Evolutionary conservation across 2,329 filamentous ascomycete genomes (phyloP), one percentile per base, ranked within the genome.

Genomic region (Phaeosphaeria sp.): DNA sequence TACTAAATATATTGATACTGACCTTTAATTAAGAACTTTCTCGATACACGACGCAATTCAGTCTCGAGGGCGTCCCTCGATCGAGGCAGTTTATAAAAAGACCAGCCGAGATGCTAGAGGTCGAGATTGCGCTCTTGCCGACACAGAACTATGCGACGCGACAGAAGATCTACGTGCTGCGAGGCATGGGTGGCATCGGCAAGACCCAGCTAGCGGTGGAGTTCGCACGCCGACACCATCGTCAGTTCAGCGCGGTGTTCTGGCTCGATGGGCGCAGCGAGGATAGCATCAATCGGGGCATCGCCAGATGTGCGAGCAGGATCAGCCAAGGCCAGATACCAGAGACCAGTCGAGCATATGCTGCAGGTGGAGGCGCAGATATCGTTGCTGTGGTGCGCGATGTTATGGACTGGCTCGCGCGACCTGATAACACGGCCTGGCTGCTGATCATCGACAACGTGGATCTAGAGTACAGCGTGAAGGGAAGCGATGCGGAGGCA

Each of bases 181-280:
- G 51, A 33, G 63, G 67, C 6, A 62, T 70, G 8, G 66, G 67
- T 30, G 69, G 67, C 8, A 68, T 72, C 30, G 67, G 67, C 52
- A 71, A 71, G 56, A 69, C 67, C 24, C 65, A 71, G 55, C 55
- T 71, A 1, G 63, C 63, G 13, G 61, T 67, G 2, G 64, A 69
- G 56, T 72, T 68, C 44, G 64, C 61, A n/a, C 59, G 59, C 20
- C 59, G 55, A 51, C 57, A 68, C 51, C 55, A 65, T 42, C 43
- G 46, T 22, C 49, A 27, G 20, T 71, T 66, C 43, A 67, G 56
- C 50, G 24, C 65, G 3, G 61, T 71, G 36, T 61, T 68, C 47
- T 69, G 64, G 66, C 61, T 71, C 6, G 63, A 71, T 42, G 65
- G 56, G 9, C 42, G 54, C 17, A 65, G 50, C 56, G 60, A 65